phyloP scores from a whole-genome alignment of 768 basidiomycete genomes.

The Trametes cubensis region DNA sequence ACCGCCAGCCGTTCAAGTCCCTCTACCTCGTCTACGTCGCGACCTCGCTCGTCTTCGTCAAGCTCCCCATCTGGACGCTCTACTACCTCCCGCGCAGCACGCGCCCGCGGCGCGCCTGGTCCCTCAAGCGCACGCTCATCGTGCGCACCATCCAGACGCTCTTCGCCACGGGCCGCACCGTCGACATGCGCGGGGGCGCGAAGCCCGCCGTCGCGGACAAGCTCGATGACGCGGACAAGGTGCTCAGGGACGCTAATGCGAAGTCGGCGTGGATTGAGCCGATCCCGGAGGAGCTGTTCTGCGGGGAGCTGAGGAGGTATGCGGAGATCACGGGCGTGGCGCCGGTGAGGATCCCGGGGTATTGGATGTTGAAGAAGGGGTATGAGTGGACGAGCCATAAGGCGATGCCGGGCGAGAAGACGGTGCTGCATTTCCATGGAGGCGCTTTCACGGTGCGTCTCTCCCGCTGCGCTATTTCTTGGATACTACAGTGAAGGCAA shows the following conservation, averaged over 20 bases:
- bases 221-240: conserved; percentile 8
- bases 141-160: conserved; percentile 4
- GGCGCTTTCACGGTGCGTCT: conserved; percentile 19
- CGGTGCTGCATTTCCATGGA: conserved; percentile 25
- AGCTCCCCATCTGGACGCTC: not conserved
- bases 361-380: conserved; percentile 24
- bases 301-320: conserved; percentile 1
- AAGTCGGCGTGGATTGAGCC: conserved; percentile 25
- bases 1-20: not conserved
- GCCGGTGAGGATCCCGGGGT: conserved; percentile 21
- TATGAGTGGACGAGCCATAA: conserved; percentile 26
- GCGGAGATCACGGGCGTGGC: conserved; percentile 10
- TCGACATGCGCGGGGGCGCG: not conserved
- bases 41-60: not conserved
- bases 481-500: not conserved
- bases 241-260: not conserved
- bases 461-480: not conserved
- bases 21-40: not conserved
- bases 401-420: conserved; percentile 28
- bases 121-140: conserved; percentile 12
- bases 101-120: conserved; percentile 11
- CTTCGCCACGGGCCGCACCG: not conserved
- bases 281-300: conserved; percentile 9
- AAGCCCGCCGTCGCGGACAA: not conserved
- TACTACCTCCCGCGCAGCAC: not conserved